Evolutionary conservation across 2,329 filamentous ascomycete species (phyloP).

Genomic region (Arthrobotrys musiformis): DNA sequence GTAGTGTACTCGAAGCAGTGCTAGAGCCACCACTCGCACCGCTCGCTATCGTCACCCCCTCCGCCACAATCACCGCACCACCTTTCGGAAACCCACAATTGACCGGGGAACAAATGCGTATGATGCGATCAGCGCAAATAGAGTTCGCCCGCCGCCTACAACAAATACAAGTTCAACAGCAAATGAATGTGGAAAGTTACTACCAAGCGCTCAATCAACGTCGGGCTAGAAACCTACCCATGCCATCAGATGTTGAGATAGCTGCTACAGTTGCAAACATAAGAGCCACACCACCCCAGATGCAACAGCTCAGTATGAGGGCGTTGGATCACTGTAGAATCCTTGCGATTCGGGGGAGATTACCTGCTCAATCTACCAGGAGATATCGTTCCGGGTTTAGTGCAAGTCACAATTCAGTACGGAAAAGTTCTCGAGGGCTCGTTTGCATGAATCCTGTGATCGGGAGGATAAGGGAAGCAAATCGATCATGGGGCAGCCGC

Average conservation of each 20-base stretch:
- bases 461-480: background rate
- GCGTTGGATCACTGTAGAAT: conserved; percentile 5
- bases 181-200: no score
- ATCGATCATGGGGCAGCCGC: background rate
- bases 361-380: background rate
- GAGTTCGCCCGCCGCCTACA: background rate
- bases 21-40: background rate
- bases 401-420: no score
- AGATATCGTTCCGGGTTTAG: background rate
- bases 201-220: no score
- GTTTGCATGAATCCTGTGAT: background rate
- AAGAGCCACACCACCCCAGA: background rate
- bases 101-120: background rate
- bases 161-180: background rate
- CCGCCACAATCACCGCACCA: background rate
- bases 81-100: background rate
- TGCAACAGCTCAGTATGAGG: background rate
- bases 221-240: background rate
- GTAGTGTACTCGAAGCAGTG: background rate
- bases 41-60: no score
- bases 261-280: background rate
- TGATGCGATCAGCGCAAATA: background rate
- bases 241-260: background rate
- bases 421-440: background rate
- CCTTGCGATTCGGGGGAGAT: background rate